phyloP scores from a whole-genome alignment of 1,284 basidiomycete genomes.

The Porodaedalea pini region DNA sequence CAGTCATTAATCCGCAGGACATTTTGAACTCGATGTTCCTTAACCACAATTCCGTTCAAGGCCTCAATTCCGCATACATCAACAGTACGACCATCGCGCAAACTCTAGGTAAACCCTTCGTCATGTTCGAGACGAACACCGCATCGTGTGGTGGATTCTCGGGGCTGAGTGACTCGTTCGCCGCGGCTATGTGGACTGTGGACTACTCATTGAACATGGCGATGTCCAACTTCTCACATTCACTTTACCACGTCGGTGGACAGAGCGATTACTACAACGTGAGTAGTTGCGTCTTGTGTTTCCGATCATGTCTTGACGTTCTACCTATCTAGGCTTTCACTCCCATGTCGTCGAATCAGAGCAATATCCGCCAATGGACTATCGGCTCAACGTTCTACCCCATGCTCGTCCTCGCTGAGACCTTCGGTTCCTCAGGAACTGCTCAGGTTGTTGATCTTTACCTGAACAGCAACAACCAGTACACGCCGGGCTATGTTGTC shows the following conservation, averaged over 20 bases:
- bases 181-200: constrained; percentile 38
- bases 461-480: constrained; percentile 22
- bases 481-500: constrained; percentile 27
- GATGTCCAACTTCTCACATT: constrained; percentile 24
- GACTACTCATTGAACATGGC: constrained; percentile 29
- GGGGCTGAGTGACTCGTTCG: constrained; percentile 43
- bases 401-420: constrained; percentile 28
- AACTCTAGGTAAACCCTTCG: constrained; percentile 32
- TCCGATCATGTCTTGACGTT: not conserved
- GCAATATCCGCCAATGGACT: constrained; percentile 28
- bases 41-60: constrained; percentile 32
- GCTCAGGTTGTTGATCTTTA: constrained; percentile 27
- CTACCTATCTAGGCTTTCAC: constrained; percentile 26
- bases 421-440: constrained; percentile 26
- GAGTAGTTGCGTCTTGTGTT: not conserved
- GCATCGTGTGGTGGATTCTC: constrained; percentile 45
- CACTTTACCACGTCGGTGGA: constrained; percentile 26
- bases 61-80: constrained; percentile 30
- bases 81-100: constrained; percentile 23
- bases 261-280: constrained; percentile 27
- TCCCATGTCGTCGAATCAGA: constrained; percentile 28
- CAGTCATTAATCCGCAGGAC: constrained; percentile 11
- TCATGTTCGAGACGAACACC: constrained; percentile 45
- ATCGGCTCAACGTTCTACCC: constrained; percentile 30
- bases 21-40: constrained; percentile 23